Conservation (phyloP, 352 stramenopile species). For the Peronospora farinosa region DNA sequence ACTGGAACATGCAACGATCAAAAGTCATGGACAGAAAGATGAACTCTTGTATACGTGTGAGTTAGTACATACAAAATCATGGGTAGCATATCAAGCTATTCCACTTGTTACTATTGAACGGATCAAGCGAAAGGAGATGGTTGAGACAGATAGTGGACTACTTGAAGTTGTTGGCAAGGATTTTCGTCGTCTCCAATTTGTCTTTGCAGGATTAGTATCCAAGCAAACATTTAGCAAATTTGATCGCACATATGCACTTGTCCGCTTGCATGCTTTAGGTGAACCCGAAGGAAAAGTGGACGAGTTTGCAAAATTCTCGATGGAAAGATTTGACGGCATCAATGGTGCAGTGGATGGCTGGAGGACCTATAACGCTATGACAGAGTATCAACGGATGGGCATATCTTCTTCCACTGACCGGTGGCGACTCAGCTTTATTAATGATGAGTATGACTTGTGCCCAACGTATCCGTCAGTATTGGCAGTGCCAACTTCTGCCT, state of each 20-base stretch:
- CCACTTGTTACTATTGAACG: slow-evolving; percentile 63
- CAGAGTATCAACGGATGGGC: slow-evolving; percentile 65
- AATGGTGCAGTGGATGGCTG: slow-evolving; percentile 46
- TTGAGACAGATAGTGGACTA: slow-evolving; percentile 63
- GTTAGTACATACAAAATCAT: slow-evolving; percentile 29
- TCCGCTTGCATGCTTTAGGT: slow-evolving; percentile 54
- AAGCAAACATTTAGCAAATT: slow-evolving; percentile 79
- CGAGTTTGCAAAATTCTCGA: slow-evolving; percentile 61
- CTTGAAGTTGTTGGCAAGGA: slow-evolving; percentile 77
- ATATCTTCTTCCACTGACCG: slow-evolving; percentile 41
- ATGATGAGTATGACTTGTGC: slow-evolving; percentile 65
- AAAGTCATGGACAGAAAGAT: slow-evolving; percentile 33
- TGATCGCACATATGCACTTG: slow-evolving; percentile 53
- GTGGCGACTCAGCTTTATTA: slow-evolving; percentile 67
- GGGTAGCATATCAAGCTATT: slow-evolving; percentile 64
- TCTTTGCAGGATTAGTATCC: slow-evolving; percentile 65
- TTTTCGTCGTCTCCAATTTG: slow-evolving; percentile 70
- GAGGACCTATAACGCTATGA: slow-evolving; percentile 60
- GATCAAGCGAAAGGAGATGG: slow-evolving; percentile 69
- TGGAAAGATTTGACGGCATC: slow-evolving; percentile 43
- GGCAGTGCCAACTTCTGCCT: slow-evolving; percentile 54
- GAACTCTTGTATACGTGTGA: slow-evolving; percentile 43
- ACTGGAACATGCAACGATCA: slow-evolving; percentile 21
- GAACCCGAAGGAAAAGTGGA: slow-evolving; percentile 42
- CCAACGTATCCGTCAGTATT: slow-evolving; percentile 75